Conservation (phyloP, 73 alveolate genomes). For the Blepharisma japonicum region DNA sequence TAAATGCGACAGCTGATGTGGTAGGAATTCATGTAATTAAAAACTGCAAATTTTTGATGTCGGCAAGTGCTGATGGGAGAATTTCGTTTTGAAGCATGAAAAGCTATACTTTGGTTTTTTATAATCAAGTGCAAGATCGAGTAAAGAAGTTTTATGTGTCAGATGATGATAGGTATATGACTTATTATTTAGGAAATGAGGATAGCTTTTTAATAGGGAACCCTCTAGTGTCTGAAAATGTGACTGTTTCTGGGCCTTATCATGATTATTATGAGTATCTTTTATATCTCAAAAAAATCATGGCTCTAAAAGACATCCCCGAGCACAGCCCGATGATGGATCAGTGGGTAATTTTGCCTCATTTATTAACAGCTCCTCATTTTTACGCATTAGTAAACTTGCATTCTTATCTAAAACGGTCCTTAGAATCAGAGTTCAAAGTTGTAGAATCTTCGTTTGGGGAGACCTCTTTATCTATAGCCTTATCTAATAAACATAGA, state of each 20-base stretch:
- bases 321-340: neutral
- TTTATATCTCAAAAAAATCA: neutral
- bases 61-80: neutral
- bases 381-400: neutral
- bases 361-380: constrained; percentile 8
- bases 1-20: neutral
- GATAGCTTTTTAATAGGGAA: neutral
- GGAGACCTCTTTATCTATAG: neutral
- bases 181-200: neutral
- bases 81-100: constrained; percentile 10
- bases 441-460: neutral
- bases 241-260: neutral
- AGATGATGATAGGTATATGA: neutral
- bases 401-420: neutral
- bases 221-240: neutral
- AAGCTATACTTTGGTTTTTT: neutral
- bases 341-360: constrained; percentile 17
- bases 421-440: neutral
- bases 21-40: neutral
- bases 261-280: neutral
- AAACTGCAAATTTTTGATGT: neutral
- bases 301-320: neutral
- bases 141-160: neutral
- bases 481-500: neutral
- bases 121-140: neutral